Evolutionary conservation across 2,329 filamentous ascomycete species (phyloP).

Genomic region (Gremmenia infestans): DNA sequence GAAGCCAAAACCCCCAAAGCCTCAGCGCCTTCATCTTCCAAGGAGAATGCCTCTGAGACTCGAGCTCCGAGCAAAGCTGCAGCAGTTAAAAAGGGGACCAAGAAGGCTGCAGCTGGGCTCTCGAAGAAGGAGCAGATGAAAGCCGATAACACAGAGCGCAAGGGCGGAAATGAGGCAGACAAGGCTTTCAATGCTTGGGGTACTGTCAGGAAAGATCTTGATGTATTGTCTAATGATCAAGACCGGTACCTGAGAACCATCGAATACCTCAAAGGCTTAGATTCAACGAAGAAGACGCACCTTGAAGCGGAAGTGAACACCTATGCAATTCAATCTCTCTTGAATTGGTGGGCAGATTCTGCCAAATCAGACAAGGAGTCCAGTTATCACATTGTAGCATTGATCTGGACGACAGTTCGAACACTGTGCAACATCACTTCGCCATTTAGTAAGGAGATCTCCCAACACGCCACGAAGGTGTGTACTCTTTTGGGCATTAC

Average conservation of each 20-base stretch:
- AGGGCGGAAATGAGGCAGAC: slow-evolving; percentile 26
- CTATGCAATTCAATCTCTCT: slow-evolving; percentile 44
- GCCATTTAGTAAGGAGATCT: slow-evolving; percentile 39
- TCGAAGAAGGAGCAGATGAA: slow-evolving; percentile 33
- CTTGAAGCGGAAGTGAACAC: slow-evolving; percentile 34
- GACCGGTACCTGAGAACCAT: slow-evolving; percentile 27
- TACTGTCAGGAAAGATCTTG: slow-evolving; percentile 27
- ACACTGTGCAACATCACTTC: slow-evolving; percentile 34
- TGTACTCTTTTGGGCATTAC: slow-evolving; percentile 32
- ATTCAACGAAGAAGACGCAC: slow-evolving; percentile 23
- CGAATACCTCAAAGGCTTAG: slow-evolving; percentile 28
- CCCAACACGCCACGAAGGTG: slow-evolving; percentile 30
- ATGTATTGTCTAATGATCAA: slow-evolving; percentile 25
- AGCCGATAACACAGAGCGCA: slow-evolving; percentile 29
- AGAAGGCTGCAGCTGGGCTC: slow-evolving; percentile 37
- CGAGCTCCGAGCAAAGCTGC: slow-evolving; percentile 8
- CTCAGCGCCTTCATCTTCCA: slow-evolving; percentile 6
- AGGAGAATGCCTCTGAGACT: slow-evolving; percentile 16
- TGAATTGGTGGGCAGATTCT: slow-evolving; percentile 43
- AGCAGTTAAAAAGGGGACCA: slow-evolving; percentile 27
- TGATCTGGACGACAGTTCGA: slow-evolving; percentile 41
- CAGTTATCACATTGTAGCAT: slow-evolving; percentile 39
- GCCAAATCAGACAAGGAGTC: slow-evolving; percentile 31
- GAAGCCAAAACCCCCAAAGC: slow-evolving; percentile 26
- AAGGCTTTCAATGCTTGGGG: slow-evolving; percentile 31